Base-by-base conservation (phyloP, 352 stramenopile species). In the Vaucheria bursata region DNA sequence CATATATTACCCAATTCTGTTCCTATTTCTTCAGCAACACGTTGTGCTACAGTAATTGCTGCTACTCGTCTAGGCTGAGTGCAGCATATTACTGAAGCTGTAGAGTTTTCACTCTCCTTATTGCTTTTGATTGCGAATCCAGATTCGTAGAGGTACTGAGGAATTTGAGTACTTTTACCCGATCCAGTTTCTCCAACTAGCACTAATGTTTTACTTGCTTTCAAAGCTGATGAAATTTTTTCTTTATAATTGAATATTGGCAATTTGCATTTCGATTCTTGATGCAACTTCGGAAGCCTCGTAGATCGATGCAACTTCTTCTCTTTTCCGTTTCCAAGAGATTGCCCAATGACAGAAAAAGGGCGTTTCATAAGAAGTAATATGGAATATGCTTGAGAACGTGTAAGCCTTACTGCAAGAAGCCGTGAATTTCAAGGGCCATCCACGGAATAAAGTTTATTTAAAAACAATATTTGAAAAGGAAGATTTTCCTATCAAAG, bases 141-240 rank as follows among this genome's bases (percentile, higher is more conserved):
- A 5, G 68, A 92, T 85, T 99, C 96, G 25, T 92, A 92, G 87
- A 99, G 94, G 84, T 99, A 99, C 85, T 99, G 97, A 1, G 96
- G 98, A 91, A 99, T 97, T 84, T 99, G 96, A 0, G 96, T 99
- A 1, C 95, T 98, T 84, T 99, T 99, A 38, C 96, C 95, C 0
- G 88, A 96, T 76, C 97, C 97, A 0, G 96, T 99, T 83, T 99
- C 97, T 73, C 97, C 97, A 71, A 99, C 98, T 1, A 99, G 94
- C 0, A 99, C 93, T 0, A 99, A 84, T 0, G 80, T 85, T 59
- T 79, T 35, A 38, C 97, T 93, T 52, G 98, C 94, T 70, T 96
- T 91, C 65, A 99, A 93, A 31, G 95, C 95, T 72, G 96, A 89
- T 8, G 99, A 86, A 74, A 99, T 95, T 71, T 96, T 90, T 71